phyloP scores from a whole-genome alignment of 139 green algal genomes.

The Chlorella sp. region DNA sequence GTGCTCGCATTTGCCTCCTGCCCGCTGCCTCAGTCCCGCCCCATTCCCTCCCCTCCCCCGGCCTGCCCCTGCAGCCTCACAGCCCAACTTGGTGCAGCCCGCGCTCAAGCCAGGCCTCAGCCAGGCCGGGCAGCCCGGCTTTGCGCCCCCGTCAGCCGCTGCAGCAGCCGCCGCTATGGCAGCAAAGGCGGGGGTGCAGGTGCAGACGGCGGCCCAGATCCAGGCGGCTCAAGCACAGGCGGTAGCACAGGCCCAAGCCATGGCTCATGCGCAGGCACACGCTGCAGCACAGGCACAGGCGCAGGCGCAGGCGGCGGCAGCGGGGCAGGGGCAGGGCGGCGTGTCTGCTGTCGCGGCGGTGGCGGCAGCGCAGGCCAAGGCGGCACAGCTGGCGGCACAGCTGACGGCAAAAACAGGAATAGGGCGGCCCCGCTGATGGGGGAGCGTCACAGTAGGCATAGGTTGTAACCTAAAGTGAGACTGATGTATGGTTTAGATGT shows the following conservation, averaged over 20 bases:
- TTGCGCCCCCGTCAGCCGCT: background rate
- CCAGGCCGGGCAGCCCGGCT: background rate
- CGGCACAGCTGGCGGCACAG: background rate
- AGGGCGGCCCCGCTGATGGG: background rate
- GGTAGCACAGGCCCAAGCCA: background rate
- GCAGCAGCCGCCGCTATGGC: background rate
- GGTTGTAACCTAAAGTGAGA: too few relatives aligned
- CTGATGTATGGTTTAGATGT: too few relatives aligned
- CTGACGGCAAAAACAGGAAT: background rate
- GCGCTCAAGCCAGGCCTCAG: slow-evolving; percentile 7
- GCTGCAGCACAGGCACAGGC: background rate
- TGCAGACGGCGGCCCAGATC: background rate
- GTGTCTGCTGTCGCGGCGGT: background rate
- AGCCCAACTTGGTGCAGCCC: slow-evolving; percentile 5
- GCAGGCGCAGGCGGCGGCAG: background rate
- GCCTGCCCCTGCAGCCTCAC: background rate
- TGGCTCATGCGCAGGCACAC: slow-evolving; percentile 16
- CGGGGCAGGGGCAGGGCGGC: background rate
- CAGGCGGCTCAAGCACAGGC: background rate
- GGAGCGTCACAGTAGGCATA: too few relatives aligned
- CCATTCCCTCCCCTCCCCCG: background rate
- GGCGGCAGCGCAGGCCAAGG: slow-evolving; percentile 13
- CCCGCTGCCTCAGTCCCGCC: background rate
- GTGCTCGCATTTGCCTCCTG: too few relatives aligned
- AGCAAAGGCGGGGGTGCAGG: background rate